Percentiles rank a stretch among this genome's conserved stretches.
Conservation (phyloP, 192 early-diverging fungal species). For the Ambispora gerdemannii region DNA sequence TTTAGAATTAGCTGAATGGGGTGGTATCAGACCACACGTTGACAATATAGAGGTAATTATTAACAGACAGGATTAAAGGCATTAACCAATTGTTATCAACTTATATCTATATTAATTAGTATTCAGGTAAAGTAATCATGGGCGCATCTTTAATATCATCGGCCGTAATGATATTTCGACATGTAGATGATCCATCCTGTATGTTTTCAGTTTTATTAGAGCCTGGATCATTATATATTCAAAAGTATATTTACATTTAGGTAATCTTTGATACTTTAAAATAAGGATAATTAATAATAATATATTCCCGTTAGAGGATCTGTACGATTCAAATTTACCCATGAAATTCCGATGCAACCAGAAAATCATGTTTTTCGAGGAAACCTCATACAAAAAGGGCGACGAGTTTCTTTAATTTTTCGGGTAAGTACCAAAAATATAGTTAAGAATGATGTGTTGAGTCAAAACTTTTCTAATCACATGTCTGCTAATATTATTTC, state of each 20-base stretch:
- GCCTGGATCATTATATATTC: constrained; percentile 70
- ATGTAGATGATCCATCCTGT: constrained; percentile 55
- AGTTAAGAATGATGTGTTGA: too few species aligned
- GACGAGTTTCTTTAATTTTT: constrained; percentile 74
- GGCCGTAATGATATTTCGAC: constrained; percentile 69
- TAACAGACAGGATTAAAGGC: neutral
- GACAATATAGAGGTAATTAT: constrained; percentile 67
- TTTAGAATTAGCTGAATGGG: constrained; percentile 62
- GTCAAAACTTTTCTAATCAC: too few species aligned
- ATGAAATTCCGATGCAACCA: constrained; percentile 64
- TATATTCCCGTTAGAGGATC: constrained; percentile 38
- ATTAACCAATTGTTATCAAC: neutral
- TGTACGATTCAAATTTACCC: constrained; percentile 75
- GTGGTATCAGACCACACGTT: constrained; percentile 78
- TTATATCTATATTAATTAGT: constrained; percentile 9
- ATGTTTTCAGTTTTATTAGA: constrained; percentile 62
- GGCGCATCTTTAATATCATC: constrained; percentile 72
- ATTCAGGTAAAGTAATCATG: constrained; percentile 68
- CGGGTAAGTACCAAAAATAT: constrained; percentile 54
- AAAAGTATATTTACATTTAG: constrained; percentile 40
- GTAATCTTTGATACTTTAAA: neutral
- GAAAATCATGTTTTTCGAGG: constrained; percentile 54
- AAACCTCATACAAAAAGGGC: constrained; percentile 46
- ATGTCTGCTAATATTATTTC: too few species aligned
- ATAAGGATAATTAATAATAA: neutral